Base-by-base conservation (phyloP, 257 asterid species). In the Salvia splendens region DNA sequence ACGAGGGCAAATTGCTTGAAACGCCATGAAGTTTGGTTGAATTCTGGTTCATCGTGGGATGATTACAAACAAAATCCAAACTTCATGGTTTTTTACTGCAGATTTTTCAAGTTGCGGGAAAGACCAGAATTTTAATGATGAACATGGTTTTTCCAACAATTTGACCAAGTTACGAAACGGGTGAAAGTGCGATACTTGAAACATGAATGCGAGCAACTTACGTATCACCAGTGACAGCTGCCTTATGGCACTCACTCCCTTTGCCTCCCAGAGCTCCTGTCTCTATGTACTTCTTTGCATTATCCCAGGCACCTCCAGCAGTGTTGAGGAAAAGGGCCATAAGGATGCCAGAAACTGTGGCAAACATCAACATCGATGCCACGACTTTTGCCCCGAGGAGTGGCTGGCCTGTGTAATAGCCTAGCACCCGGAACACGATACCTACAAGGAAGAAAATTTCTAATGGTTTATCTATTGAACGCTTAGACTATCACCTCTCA, bases 301-400 rank as follows among this genome's bases (percentile, higher is more conserved):
- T 94, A 74, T 94, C 99, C 99, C 99, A 94, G 16, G 99, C 99
- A 48, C 99, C 99, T 63, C 99, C 99, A 63, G 97, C 79, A 50
- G 99, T 94, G 75, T 94, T 94, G 46, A 94, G 91, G 85, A 94
- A 94, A 55, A 94, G 99, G 69, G 99, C 99, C 99, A 94, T 94
- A 8, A 94, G 95, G 70, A 94, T 94, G 50, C 99, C 99, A 12
- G 97, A 83, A 58, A 91, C 99, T 0, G 99, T 94, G 30, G 99
- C 97, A 70, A 94, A 94, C 99, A 94, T 94, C 82, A 94, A 76
- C 96, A 94, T 84, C 43, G 97, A 48, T 11, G 97, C 95, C 75
- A 94, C 99, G 28, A 91, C 99, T 85, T 94, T 94, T 12, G 99
- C 99, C 51, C 99, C 99, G 16, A 94, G 95, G 77, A 94, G 85